Evolutionary conservation across 805 yeast species (phyloP).

Genomic region (Kurtzmaniella cleridarum): DNA sequence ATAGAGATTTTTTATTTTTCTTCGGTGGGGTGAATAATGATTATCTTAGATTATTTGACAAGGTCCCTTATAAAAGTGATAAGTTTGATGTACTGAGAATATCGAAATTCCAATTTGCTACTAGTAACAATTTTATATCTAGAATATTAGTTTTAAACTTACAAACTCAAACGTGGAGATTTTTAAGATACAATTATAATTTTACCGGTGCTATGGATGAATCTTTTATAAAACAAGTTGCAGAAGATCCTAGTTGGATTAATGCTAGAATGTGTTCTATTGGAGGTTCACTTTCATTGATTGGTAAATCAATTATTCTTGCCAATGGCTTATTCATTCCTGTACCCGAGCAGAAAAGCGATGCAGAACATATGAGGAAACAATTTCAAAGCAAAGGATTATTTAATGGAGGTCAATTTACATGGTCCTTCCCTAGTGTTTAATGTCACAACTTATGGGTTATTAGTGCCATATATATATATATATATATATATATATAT

Average conservation of each 20-base stretch:
- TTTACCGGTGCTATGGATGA: slow-evolving; percentile 19
- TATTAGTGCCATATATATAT: too few species aligned
- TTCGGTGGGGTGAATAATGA: slow-evolving; percentile 37
- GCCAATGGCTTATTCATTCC: slow-evolving; percentile 32
- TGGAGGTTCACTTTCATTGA: slow-evolving; percentile 29
- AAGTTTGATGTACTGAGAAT: slow-evolving; percentile 31
- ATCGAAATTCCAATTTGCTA: slow-evolving; percentile 21
- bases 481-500: too few species aligned
- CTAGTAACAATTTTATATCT: slow-evolving; percentile 22
- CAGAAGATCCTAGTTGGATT: slow-evolving; percentile 14
- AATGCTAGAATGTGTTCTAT: slow-evolving; percentile 24
- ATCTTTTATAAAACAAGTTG: slow-evolving; percentile 13
- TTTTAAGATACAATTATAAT: slow-evolving; percentile 29
- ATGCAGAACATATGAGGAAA: slow-evolving; percentile 15
- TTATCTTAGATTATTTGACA: slow-evolving; percentile 27
- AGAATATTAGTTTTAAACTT: slow-evolving; percentile 33
- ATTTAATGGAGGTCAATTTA: slow-evolving; percentile 32
- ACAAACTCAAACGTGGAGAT: slow-evolving; percentile 38
- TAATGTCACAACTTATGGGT: slow-evolving; percentile 8
- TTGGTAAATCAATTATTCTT: slow-evolving; percentile 29
- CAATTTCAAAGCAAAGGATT: slow-evolving; percentile 15
- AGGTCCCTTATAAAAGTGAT: slow-evolving; percentile 22
- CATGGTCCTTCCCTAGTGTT: slow-evolving; percentile 33
- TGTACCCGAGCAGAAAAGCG: slow-evolving; percentile 26
- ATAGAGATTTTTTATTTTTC: slow-evolving; percentile 29